phyloP scores from a whole-genome alignment of 73 alveolate genomes.

The Blepharisma japonicum region DNA sequence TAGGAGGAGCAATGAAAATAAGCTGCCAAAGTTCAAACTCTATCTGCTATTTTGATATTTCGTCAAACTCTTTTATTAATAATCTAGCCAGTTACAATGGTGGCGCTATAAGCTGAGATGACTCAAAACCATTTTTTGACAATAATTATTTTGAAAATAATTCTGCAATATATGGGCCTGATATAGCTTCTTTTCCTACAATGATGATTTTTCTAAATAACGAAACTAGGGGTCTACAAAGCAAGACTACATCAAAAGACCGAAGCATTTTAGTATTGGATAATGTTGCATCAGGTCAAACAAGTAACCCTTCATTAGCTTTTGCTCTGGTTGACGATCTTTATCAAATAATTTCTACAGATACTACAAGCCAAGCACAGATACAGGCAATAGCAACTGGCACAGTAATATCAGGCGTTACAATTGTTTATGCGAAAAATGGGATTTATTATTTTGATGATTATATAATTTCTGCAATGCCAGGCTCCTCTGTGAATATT shows the following conservation, averaged over 20 bases:
- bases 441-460: slow-evolving; percentile 16
- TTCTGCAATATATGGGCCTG: slow-evolving; percentile 8
- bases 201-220: background rate
- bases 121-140: no score
- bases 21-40: no score
- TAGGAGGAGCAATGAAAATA: no score
- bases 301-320: background rate
- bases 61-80: no score
- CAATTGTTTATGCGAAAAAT: background rate
- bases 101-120: no score
- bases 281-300: slow-evolving; percentile 6
- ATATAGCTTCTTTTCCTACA: slow-evolving; percentile 21
- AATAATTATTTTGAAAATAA: background rate
- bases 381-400: background rate
- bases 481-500: background rate
- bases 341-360: background rate
- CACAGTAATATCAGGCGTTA: background rate
- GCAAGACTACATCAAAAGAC: no score
- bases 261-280: no score
- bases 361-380: background rate
- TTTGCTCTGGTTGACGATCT: background rate
- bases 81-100: no score
- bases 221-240: no score
- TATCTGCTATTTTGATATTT: no score
- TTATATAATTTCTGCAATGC: background rate